phyloP scores from a whole-genome alignment of 108 stramenopile species.

The Schizochytrium sp. region DNA sequence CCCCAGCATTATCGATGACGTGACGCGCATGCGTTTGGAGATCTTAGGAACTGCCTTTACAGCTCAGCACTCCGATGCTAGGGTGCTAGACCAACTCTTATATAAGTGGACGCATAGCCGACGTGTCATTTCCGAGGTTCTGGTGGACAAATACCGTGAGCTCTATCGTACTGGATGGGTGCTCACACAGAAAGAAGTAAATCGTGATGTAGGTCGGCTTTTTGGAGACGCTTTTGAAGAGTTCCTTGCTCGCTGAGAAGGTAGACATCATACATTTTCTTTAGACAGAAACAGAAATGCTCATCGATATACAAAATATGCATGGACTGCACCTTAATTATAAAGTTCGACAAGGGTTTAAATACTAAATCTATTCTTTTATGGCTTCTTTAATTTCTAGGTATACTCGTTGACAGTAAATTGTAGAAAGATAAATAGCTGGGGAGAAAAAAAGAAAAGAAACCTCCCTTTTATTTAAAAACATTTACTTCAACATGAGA shows the following conservation, averaged over 20 bases:
- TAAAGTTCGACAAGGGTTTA: too few species aligned
- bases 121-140: constrained; percentile 80
- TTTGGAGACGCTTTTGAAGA: constrained; percentile 88
- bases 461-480: too few species aligned
- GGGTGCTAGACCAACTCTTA: constrained; percentile 88
- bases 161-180: constrained; percentile 75
- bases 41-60: constrained; percentile 89
- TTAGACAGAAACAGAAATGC: too few species aligned
- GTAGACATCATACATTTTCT: too few species aligned
- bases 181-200: constrained; percentile 76
- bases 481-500: too few species aligned
- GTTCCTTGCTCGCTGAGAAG: constrained; percentile 77
- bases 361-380: too few species aligned
- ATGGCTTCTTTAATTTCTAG: too few species aligned
- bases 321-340: too few species aligned
- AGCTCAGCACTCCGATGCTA: constrained; percentile 87
- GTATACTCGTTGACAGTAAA: too few species aligned
- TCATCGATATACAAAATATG: too few species aligned
- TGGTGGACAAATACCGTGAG: constrained; percentile 80
- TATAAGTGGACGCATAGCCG: constrained; percentile 94
- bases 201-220: constrained; percentile 79
- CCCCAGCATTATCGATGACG: constrained; percentile 84
- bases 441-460: too few species aligned
- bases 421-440: too few species aligned
- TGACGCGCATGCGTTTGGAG: constrained; percentile 87